These are phyloP conservation scores for Naematelia encephala DNA, from an alignment of 768 basidiomycete species.

Conservation along the genomic window DNA sequence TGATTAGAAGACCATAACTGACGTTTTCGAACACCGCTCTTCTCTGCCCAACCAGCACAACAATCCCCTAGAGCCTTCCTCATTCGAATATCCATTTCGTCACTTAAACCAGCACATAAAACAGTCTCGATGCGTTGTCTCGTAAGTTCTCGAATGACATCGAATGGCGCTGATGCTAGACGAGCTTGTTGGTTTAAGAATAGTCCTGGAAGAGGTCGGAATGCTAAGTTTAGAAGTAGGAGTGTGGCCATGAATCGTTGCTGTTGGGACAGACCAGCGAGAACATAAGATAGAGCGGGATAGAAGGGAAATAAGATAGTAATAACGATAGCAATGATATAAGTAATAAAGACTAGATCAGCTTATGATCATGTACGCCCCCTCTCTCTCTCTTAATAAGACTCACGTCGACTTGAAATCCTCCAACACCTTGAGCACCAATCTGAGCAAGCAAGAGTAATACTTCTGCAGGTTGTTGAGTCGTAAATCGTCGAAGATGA, in stretches of 20 bases:
- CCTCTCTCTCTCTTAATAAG: not conserved
- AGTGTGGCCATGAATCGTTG: constrained; percentile 37
- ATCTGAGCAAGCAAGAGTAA: constrained; percentile 41
- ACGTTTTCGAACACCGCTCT: constrained; percentile 33
- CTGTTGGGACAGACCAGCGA: constrained; percentile 10
- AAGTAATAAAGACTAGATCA: not conserved
- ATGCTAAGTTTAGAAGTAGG: constrained; percentile 34
- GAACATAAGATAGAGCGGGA: not conserved
- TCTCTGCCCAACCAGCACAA: constrained; percentile 34
- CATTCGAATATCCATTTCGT: constrained; percentile 41
- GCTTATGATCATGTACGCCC: not conserved
- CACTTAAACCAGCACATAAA: constrained; percentile 37
- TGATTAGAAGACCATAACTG: constrained; percentile 5
- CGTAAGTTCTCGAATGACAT: constrained; percentile 30
- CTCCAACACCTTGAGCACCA: constrained; percentile 40
- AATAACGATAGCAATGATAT: too few relatives aligned
- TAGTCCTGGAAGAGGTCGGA: constrained; percentile 29
- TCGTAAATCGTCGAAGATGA: constrained; percentile 24
- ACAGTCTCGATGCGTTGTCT: constrained; percentile 38
- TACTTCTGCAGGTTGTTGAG: constrained; percentile 27
- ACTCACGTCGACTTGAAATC: constrained; percentile 41
- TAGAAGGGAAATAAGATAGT: too few relatives aligned
- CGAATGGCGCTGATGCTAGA: constrained; percentile 35
- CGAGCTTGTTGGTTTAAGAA: constrained; percentile 31
- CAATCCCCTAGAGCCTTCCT: constrained; percentile 39